These are phyloP conservation scores for Tuber magnatum DNA, from an alignment of 495 filamentous ascomycete species.

Conservation along the genomic window DNA sequence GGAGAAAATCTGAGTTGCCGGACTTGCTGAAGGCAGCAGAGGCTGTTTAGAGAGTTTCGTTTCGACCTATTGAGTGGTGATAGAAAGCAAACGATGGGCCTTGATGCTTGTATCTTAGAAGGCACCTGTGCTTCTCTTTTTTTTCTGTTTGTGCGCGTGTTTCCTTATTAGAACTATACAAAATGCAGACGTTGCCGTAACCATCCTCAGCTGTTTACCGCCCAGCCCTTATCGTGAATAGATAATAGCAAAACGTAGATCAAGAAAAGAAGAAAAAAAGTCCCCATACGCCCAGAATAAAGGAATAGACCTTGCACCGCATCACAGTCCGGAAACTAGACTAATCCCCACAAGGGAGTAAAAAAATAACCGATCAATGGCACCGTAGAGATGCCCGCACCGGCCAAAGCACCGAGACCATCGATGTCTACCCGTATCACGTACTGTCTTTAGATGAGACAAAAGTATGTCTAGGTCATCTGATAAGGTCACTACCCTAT, in stretches of 20 bases:
- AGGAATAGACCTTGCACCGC: background rate
- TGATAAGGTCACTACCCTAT: too few relatives aligned
- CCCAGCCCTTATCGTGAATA: background rate
- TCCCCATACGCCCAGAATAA: background rate
- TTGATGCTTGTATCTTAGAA: background rate
- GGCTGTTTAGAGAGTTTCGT: conserved; percentile 49
- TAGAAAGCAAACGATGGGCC: background rate
- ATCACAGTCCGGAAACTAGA: background rate
- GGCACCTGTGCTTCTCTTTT: background rate
- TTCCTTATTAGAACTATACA: background rate
- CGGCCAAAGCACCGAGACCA: background rate
- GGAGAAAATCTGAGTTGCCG: conserved; percentile 52
- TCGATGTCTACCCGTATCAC: background rate
- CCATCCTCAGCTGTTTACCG: background rate
- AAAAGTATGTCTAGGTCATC: too few relatives aligned
- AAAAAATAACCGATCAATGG: background rate
- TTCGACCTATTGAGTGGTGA: background rate
- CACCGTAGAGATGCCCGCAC: background rate
- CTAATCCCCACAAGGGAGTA: background rate
- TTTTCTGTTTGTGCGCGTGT: background rate
- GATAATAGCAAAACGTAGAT: too few relatives aligned
- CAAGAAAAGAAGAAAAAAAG: background rate
- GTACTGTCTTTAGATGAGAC: too few relatives aligned
- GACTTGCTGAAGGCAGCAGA: conserved; percentile 58
- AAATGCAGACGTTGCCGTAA: background rate